These are phyloP conservation scores for Chlamydomonas incerta DNA, from an alignment of 139 green algal species.

Conservation along the genomic window DNA sequence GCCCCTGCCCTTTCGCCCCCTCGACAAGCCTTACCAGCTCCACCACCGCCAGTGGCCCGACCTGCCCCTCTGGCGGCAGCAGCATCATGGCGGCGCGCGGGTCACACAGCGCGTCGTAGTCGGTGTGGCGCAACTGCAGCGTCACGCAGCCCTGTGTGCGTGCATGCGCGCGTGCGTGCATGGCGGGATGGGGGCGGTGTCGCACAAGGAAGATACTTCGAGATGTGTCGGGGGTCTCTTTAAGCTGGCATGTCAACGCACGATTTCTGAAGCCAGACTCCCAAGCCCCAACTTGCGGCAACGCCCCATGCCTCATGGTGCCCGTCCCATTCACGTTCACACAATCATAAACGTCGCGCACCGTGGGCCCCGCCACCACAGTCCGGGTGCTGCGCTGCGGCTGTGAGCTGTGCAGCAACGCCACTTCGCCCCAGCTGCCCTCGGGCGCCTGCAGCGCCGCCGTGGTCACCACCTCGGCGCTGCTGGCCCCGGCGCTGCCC, in stretches of 20 bases:
- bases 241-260: too few species aligned
- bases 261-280: too few species aligned
- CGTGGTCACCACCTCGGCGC: neutral
- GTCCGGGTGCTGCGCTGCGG: neutral
- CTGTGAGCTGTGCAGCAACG: neutral
- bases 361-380: neutral
- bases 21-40: neutral
- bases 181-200: neutral
- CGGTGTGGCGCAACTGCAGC: slow-evolving; percentile 5
- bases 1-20: too few species aligned
- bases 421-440: slow-evolving; percentile 15
- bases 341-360: too few species aligned
- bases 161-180: neutral
- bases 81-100: neutral
- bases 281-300: too few species aligned
- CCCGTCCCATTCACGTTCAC: too few species aligned
- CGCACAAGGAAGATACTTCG: too few species aligned
- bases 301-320: too few species aligned
- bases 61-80: slow-evolving; percentile 7
- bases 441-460: neutral
- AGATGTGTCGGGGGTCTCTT: too few species aligned
- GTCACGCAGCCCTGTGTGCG: slow-evolving; percentile 1
- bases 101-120: slow-evolving; percentile 22
- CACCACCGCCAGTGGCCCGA: neutral
- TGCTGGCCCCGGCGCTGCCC: too few species aligned